A percentile compares a stretch with the other conserved stretches of the same genome.
Evolutionary conservation across 495 filamentous ascomycete genomes (phyloP).

Genomic region (Penicillium samsonianum): DNA sequence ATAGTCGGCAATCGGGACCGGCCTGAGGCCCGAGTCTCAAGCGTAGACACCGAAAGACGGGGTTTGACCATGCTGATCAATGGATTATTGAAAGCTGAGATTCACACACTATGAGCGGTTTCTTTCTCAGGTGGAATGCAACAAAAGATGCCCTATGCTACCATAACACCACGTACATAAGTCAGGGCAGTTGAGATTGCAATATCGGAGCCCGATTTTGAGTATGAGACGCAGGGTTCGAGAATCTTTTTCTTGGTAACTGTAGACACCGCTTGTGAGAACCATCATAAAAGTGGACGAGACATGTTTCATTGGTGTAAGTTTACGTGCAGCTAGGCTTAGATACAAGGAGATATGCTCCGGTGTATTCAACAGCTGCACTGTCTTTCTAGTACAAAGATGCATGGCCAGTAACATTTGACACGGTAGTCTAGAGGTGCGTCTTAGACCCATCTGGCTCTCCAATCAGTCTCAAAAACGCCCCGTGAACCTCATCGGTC

Average conservation of each 20-base stretch:
- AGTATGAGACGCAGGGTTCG: background rate
- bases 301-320: background rate
- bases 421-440: constrained; percentile 30
- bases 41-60: background rate
- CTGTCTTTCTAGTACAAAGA: background rate
- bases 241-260: background rate
- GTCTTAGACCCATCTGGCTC: constrained; percentile 52
- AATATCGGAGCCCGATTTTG: background rate
- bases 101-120: background rate
- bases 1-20: background rate
- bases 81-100: background rate
- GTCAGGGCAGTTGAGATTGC: background rate
- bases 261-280: background rate
- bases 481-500: constrained; percentile 83
- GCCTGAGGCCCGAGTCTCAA: background rate
- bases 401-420: background rate
- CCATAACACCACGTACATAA: background rate
- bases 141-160: background rate
- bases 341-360: background rate
- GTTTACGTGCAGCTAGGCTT: background rate
- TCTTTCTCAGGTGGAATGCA: background rate
- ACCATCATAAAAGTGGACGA: background rate
- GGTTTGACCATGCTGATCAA: background rate
- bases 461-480: constrained; percentile 76
- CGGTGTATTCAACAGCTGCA: background rate